Evolutionary conservation across 345 rosid genomes (phyloP).

Genomic region (Arabidopsis suecica): DNA sequence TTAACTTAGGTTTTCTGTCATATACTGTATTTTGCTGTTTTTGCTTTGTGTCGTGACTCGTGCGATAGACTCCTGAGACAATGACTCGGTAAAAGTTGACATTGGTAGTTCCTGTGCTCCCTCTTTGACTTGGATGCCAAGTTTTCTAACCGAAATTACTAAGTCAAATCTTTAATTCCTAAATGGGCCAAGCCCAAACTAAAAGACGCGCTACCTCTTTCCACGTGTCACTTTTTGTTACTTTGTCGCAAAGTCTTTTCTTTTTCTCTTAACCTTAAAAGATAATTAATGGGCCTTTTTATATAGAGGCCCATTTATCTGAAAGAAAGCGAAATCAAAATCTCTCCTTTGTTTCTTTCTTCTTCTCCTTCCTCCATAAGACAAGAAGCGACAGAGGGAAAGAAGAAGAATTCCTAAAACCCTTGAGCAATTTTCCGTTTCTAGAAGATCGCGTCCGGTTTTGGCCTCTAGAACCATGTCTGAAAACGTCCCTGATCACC

Average conservation of each 20-base stretch:
- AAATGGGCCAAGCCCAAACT: slow-evolving; percentile 20
- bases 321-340: slow-evolving; percentile 26
- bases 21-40: neutral
- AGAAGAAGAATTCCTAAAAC: slow-evolving; percentile 40
- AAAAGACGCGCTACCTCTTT: neutral
- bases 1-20: neutral
- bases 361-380: neutral
- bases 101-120: neutral
- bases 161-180: neutral
- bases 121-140: slow-evolving; percentile 29
- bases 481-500: slow-evolving; percentile 25
- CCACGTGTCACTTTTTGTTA: slow-evolving; percentile 21
- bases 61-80: neutral
- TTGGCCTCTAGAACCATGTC: slow-evolving; percentile 48
- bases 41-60: neutral
- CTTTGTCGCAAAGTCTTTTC: slow-evolving; percentile 3
- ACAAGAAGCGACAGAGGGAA: slow-evolving; percentile 32
- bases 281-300: neutral
- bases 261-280: neutral
- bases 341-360: neutral
- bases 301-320: slow-evolving; percentile 1
- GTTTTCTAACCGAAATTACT: neutral
- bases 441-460: slow-evolving; percentile 29
- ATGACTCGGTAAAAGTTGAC: slow-evolving; percentile 24
- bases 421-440: slow-evolving; percentile 31